These are phyloP conservation scores for Opeltia flavorubescens DNA, from an alignment of 495 filamentous ascomycete species.

Conservation along the genomic window DNA sequence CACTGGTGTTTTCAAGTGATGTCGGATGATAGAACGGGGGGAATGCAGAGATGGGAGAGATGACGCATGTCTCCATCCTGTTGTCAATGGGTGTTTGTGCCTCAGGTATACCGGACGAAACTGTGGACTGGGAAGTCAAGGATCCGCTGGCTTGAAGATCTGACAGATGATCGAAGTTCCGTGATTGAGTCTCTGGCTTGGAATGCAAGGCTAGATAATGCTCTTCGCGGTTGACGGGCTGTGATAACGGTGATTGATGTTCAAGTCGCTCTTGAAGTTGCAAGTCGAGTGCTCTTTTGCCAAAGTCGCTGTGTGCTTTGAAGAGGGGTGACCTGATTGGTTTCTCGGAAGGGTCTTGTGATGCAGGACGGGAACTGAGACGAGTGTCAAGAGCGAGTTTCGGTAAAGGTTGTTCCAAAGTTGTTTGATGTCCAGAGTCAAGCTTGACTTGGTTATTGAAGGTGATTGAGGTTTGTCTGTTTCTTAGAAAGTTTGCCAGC, in stretches of 20 bases:
- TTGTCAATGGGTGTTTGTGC: conserved; percentile 35
- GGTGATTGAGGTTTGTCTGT: conserved; percentile 28
- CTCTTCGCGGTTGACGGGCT: conserved; percentile 15
- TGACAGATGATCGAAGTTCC: conserved; percentile 15
- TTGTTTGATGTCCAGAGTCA: conserved; percentile 24
- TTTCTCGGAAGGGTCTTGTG: conserved; percentile 4
- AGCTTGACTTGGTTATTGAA: conserved; percentile 28
- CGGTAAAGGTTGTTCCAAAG: conserved; percentile 27
- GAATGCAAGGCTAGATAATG: conserved; percentile 23
- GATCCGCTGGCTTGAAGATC: conserved; percentile 38
- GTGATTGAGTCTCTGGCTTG: conserved; percentile 15
- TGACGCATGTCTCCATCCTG: conserved; percentile 27
- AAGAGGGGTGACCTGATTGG: conserved; percentile 1
- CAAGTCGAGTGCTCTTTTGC: conserved; percentile 6
- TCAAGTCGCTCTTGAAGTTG: conserved; percentile 5
- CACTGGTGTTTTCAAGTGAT: conserved; percentile 35
- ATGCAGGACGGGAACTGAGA: neutral
- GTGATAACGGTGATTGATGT: conserved; percentile 6
- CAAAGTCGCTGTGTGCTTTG: conserved; percentile 12
- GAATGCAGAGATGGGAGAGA: conserved; percentile 37
- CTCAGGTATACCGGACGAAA: conserved; percentile 38
- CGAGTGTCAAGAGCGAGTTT: conserved; percentile 13
- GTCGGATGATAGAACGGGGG: conserved; percentile 26
- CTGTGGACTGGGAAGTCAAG: conserved; percentile 45
- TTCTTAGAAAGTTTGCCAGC: conserved; percentile 29